Base-by-base conservation (phyloP, 495 filamentous ascomycete genomes). In the Symbiotaphrina buchneri region DNA sequence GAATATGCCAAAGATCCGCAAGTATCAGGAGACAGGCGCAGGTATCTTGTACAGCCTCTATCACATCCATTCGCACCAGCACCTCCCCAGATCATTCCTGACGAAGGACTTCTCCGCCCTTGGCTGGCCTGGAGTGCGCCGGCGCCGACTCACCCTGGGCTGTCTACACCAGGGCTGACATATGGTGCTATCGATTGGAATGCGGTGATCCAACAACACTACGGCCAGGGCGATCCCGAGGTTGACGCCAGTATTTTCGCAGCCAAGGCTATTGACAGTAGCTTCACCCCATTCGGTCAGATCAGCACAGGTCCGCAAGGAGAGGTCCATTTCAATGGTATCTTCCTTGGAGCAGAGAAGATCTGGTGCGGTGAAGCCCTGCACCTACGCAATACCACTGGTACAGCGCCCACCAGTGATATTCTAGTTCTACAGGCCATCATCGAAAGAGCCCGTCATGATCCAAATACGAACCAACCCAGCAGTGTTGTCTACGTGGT, bases 81-180 rank as follows among this genome's bases (percentile, higher is more conserved):
- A n/a, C 21, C 37, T 6, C 22, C 44, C 0, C 45, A 50, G 23
- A 41, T 53, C 3, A 55, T 61, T 10, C 39, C 44, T 7, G 33
- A 47, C 8, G 50, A 66, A 27, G 30, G 33, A 3, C 29, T 44
- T 5, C 39, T 72, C 10, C 51, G 65, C 15, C 68, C 68, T 2
- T 73, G 67, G 67, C 52, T 72, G 19, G 68, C 68, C 2, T 71
- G 68, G 68, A 68, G 56, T 33, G 59, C 59, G 15, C 68, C 68
- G 3, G 32, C 39, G 30, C 40, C 54, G 19, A 48, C 33, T 20
- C 28, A 47, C 42, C 38, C 33, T 19, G 34, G 21, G 11, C 35
- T 56, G 3, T 32, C 40, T 6, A 18, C 31, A 4, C 20, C 19
- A 10, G 43, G 38, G 25, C 22, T 45, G 3, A 37, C 39, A 8